A percentile compares a stretch with the other conserved stretches of the same genome.
Evolutionary conservation across 2,329 filamentous ascomycete species (phyloP).

Genomic region (Tetracladium maxilliforme): DNA sequence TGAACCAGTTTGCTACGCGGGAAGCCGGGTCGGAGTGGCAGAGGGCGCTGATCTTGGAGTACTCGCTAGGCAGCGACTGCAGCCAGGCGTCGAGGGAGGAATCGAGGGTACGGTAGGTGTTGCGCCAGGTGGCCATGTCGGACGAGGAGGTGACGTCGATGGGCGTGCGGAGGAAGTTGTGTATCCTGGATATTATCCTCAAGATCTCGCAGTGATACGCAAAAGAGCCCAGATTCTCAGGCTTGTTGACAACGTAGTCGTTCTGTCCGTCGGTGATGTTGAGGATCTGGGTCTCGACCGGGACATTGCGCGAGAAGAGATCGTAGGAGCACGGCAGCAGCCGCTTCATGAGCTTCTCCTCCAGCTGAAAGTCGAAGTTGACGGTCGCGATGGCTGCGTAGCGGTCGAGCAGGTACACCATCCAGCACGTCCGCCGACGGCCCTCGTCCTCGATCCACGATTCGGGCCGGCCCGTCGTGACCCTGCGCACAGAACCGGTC

Average conservation of each 20-base stretch:
- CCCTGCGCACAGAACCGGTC: conserved; percentile 18
- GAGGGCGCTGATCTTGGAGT: conserved; percentile 26
- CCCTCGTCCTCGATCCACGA: conserved; percentile 30
- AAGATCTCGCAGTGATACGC: conserved; percentile 29
- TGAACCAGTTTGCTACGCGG: conserved; percentile 4
- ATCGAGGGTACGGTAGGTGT: conserved; percentile 23
- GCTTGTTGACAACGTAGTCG: conserved; percentile 17
- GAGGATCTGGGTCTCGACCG: conserved; percentile 23
- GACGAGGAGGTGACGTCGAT: conserved; percentile 21
- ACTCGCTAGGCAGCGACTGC: conserved; percentile 25
- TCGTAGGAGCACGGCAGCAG: conserved; percentile 27
- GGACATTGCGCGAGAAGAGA: conserved; percentile 25
- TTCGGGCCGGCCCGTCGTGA: conserved; percentile 18
- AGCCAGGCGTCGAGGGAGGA: conserved; percentile 23
- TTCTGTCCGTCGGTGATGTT: conserved; percentile 9
- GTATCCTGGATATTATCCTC: conserved; percentile 24
- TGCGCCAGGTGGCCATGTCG: conserved; percentile 24
- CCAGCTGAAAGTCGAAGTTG: conserved; percentile 24
- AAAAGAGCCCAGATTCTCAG: conserved; percentile 27
- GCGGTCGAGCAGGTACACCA: conserved; percentile 27
- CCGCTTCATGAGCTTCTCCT: conserved; percentile 21
- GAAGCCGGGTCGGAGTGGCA: conserved; percentile 15
- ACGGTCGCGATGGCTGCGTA: conserved; percentile 26
- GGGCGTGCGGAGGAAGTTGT: conserved; percentile 24
- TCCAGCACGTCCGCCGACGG: conserved; percentile 24